Base-by-base conservation (phyloP, 1,139 yeast genomes). In the Suhomyces taliae region DNA sequence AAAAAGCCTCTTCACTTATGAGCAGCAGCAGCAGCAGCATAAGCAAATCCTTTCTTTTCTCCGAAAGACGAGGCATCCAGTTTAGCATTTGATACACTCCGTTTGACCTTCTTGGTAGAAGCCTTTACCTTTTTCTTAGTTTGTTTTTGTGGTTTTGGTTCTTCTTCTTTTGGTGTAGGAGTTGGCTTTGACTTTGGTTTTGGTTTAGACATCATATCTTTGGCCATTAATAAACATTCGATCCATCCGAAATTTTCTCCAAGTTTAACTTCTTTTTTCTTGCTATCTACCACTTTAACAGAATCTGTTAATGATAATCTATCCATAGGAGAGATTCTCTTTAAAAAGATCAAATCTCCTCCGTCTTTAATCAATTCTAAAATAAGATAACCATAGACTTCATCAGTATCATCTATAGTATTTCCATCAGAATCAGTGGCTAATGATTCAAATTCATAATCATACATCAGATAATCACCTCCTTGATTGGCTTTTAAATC, bases 401-500 rank as follows among this genome's bases (percentile, higher is more conserved):
- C 74, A 36, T 62, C 64, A 2, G 61, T 66, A 7, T 53, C 50
- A 7, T 42, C 46, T 12, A 48, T 49, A 33, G 53, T 56, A 35
- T 67, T 68, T n/a, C 64, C 67, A 11, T 65, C 67, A 40, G 80
- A 85, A 12, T 67, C 75, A n/a, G 64, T 66, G 2, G 63, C 60
- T 10, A 62, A 53, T 26, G 62, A 59, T 51, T 75, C 80, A 62
- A 86, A 85, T 58, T 86, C 93, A 62, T 84, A 86, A 63, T 86
- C 91, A 60, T 85, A 86, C 84, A 86, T 82, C 63, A 87, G 87
- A 50, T 85, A 82, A 54, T 82, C 83, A n/a, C 67, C 60, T 55
- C 82, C 76, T 69, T 84, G 50, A 76, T 82, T 66, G 58, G 77
- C 76, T 46, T 72, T 74, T 50, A 74, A 64, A 52, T 75, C 79